These are phyloP conservation scores for Tilletia setariae DNA, from an alignment of 1,284 basidiomycete genomes.

Conservation along the genomic window DNA sequence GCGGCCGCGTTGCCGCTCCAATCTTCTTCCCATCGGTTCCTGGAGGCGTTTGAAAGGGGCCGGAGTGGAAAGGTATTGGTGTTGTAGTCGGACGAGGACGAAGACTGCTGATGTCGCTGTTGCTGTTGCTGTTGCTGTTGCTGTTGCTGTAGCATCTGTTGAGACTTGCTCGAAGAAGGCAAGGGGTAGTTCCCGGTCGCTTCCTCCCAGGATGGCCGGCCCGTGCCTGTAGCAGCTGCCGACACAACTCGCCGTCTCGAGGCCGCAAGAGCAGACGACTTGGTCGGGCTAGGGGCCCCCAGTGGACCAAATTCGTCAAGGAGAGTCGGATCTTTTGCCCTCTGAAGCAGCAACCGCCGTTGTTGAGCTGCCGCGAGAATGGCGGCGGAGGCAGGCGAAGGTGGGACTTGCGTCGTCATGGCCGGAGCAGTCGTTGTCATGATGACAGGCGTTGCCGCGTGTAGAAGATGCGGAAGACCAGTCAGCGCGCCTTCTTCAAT, in stretches of 20 bases:
- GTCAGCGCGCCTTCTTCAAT: no score
- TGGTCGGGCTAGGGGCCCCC: slow-evolving; percentile 23
- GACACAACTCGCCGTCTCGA: background rate
- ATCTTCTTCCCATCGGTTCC: background rate
- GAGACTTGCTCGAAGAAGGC: background rate
- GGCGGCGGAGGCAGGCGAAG: slow-evolving; percentile 9
- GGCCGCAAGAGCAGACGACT: background rate
- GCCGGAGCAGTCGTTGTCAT: background rate
- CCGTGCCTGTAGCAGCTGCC: background rate
- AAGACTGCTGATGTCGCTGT: background rate
- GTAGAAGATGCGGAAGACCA: no score
- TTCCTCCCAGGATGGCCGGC: background rate
- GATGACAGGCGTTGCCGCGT: no score
- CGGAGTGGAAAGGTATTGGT: background rate
- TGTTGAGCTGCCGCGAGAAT: slow-evolving; percentile 17
- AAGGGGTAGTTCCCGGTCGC: background rate
- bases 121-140: no score
- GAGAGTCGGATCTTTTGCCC: slow-evolving; percentile 20
- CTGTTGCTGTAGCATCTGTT: background rate
- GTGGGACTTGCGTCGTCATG: background rate
- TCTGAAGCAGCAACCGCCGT: slow-evolving; percentile 25
- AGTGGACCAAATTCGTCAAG: slow-evolving; percentile 41
- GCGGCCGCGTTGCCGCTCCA: background rate
- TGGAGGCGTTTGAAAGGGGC: background rate
- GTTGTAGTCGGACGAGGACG: background rate